phyloP scores from a whole-genome alignment of 2,329 filamentous ascomycete genomes.

The Xylaria multiplex region DNA sequence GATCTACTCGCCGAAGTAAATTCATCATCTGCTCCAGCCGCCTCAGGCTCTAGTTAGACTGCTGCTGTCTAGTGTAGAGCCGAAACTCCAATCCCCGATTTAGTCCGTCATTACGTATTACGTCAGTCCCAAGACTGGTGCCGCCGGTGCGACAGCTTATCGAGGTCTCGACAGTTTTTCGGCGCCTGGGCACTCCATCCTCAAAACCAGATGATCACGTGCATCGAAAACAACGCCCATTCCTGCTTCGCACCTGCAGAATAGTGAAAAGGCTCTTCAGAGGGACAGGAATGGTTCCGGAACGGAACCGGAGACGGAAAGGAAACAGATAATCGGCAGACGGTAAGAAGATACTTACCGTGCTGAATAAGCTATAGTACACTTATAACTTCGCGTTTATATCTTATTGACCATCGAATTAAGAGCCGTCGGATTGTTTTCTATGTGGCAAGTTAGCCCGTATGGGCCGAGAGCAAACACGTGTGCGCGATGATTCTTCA shows the following conservation, averaged over 20 bases:
- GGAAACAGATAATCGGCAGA: no score
- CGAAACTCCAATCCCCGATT: not conserved
- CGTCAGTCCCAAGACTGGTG: not conserved
- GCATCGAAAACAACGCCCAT: not conserved
- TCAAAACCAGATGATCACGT: conserved; percentile 13
- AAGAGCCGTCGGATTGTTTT: not conserved
- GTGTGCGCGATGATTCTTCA: no score
- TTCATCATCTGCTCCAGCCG: not conserved
- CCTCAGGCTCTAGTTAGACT: not conserved
- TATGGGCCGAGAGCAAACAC: no score
- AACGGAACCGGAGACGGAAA: no score
- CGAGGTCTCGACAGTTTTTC: conserved; percentile 9
- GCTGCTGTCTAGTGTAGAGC: not conserved
- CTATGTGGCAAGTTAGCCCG: no score
- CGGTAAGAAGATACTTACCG: not conserved
- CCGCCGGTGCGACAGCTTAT: conserved; percentile 1
- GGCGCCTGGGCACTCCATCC: conserved; percentile 3
- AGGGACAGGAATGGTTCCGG: no score
- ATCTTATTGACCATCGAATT: no score
- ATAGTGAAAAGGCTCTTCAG: not conserved
- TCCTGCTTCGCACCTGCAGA: conserved; percentile 5
- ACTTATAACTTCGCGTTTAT: not conserved
- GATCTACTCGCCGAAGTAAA: not conserved
- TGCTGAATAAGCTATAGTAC: not conserved
- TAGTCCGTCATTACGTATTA: not conserved